Base-by-base conservation (phyloP, 768 basidiomycete genomes). In the Lyophyllum atratum region DNA sequence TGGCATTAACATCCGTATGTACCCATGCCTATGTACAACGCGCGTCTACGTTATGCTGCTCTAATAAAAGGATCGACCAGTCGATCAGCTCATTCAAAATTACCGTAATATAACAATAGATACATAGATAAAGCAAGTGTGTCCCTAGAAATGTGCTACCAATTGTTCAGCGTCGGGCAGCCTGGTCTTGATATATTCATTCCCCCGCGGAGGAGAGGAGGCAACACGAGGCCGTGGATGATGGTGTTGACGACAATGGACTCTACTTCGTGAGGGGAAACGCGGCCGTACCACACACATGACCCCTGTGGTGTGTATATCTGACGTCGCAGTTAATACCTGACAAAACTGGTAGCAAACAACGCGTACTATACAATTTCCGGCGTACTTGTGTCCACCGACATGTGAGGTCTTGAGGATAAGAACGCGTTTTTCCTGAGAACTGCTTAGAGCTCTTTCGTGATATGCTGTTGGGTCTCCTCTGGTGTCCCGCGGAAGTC, bases 281-380 rank as follows among this genome's bases (percentile, higher is more conserved):
- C 94, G 24, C 96, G 87, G 21, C 96, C 96, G 65, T 98, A 98
- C 88, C 94, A 98, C 26, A 98, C 81, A 37, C 87, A 85, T 22
- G 90, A 83, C 21, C 95, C 95, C 55, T 85, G 82, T 0, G 95
- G 94, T 45, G 86, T 92, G 71, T 92, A 88, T 66, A 98, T 92
- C 90, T 95, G 64, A 42, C 39, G 33, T n/a, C 39, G 37, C 3
- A 22, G n/a, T 52, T 19, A 40, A 48, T 24, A 54, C 47, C 48
- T 46, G 31, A 37, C 29, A 44, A 43, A 54, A 40, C 40, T 25
- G 51, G 51, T n/a, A 40, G 49, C 19, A 59, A 56, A 17, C 46
- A 5, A 50, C 39, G 84, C 93, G 64, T 69, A 94, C 94, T 58
- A 93, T 86, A 63, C 91, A 87, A 65, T 95, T 95, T 39, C 95